Conservation (phyloP, 805 yeast species). For the Candida saitoana region DNA sequence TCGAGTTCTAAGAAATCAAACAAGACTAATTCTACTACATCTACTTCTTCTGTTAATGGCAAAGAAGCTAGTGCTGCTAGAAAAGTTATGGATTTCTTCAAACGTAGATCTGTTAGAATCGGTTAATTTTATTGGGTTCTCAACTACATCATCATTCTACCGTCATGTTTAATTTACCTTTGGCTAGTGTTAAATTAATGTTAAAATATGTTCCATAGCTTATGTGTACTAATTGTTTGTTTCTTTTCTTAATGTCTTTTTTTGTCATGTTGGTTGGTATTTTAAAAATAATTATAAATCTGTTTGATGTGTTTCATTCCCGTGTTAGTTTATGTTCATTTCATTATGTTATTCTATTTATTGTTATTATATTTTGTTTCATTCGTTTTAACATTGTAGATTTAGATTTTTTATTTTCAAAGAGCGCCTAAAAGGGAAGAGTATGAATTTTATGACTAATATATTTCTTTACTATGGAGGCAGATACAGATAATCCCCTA, state of each 20-base stretch:
- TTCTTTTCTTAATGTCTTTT: no score
- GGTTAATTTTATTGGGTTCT: slow-evolving; percentile 11
- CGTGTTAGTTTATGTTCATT: not conserved
- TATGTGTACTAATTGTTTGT: no score
- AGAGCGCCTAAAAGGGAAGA: no score
- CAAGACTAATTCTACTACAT: slow-evolving; percentile 14
- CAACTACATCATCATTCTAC: not conserved
- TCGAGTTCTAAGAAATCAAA: slow-evolving; percentile 25
- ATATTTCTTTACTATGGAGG: slow-evolving; percentile 1
- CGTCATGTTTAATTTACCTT: not conserved
- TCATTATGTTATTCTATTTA: not conserved
- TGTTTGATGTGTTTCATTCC: not conserved
- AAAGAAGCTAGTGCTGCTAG: slow-evolving; percentile 73
- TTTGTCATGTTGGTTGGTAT: not conserved
- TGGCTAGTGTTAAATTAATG: not conserved
- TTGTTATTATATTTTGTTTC: not conserved
- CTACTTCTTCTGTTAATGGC: slow-evolving; percentile 24
- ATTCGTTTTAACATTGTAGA: no score
- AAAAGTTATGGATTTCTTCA: slow-evolving; percentile 74
- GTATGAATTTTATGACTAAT: not conserved
- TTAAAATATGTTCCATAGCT: no score
- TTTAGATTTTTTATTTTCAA: no score
- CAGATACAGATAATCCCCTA: not conserved
- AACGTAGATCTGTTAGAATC: slow-evolving; percentile 49
- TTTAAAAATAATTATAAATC: not conserved